Conservation (phyloP, 441 rosid genomes). For the Sinapis alba region DNA sequence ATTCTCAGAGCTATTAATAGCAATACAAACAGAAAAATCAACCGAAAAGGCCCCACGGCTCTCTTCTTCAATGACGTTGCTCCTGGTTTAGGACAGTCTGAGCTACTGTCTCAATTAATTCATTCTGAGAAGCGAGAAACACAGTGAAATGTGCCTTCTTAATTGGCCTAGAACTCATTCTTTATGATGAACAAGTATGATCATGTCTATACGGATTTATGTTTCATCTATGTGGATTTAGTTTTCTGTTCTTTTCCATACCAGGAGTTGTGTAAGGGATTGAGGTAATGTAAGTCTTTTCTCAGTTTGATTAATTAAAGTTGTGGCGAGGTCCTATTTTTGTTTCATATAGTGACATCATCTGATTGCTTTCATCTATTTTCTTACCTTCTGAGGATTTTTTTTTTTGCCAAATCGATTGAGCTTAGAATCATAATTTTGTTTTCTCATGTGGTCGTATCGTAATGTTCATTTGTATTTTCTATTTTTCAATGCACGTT, state of each 20-base stretch:
- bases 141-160: background rate
- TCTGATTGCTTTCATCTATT: background rate
- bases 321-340: background rate
- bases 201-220: background rate
- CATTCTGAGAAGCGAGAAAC: background rate
- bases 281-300: background rate
- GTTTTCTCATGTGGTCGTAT: background rate
- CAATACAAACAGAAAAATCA: background rate
- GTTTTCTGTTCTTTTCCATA: background rate
- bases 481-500: background rate
- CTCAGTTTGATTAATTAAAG: background rate
- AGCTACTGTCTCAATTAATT: background rate
- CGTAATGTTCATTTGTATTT: background rate
- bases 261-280: background rate
- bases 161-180: too few species aligned
- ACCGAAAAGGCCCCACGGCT: background rate
- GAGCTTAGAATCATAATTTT: background rate
- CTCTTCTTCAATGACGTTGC: background rate
- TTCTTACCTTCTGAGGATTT: background rate
- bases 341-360: background rate
- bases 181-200: background rate
- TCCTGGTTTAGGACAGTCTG: background rate
- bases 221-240: background rate
- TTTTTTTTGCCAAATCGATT: background rate
- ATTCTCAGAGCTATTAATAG: background rate